Evolutionary conservation across 305 asterid species (phyloP).

Genomic region (Petunia hybrid): DNA sequence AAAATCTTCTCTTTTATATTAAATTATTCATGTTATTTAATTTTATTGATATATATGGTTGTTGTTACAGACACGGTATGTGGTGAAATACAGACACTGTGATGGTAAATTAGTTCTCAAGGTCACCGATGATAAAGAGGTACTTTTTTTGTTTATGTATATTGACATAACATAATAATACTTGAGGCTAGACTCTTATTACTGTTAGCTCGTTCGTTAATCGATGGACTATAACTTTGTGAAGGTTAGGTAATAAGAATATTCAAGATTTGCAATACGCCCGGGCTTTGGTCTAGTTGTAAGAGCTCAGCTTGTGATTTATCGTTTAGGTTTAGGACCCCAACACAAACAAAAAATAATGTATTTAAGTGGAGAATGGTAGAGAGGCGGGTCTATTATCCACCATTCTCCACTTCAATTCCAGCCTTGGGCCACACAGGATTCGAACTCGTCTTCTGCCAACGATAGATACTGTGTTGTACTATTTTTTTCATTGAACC

Average conservation of each 20-base stretch:
- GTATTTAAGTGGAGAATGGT: no score
- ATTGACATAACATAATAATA: background rate
- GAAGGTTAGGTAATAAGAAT: background rate
- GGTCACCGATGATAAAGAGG: no score
- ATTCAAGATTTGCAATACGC: background rate
- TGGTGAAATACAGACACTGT: constrained; percentile 10
- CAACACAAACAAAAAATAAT: no score
- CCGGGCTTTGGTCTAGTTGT: background rate
- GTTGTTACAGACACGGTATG: constrained; percentile 3
- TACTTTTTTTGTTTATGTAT: no score
- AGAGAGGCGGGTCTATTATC: background rate
- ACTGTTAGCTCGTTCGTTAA: background rate
- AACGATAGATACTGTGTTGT: no score
- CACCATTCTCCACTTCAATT: no score
- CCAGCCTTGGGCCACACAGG: background rate
- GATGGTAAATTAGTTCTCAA: no score
- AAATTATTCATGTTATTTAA: no score
- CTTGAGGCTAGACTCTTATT: background rate
- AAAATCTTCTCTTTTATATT: no score
- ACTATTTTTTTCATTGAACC: no score
- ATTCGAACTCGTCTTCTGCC: background rate
- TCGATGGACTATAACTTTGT: background rate
- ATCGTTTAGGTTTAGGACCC: no score
- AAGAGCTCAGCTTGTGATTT: no score
- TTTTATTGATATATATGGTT: background rate